Base-by-base conservation (phyloP, 2,329 filamentous ascomycete genomes). In the Verticillium longisporum region DNA sequence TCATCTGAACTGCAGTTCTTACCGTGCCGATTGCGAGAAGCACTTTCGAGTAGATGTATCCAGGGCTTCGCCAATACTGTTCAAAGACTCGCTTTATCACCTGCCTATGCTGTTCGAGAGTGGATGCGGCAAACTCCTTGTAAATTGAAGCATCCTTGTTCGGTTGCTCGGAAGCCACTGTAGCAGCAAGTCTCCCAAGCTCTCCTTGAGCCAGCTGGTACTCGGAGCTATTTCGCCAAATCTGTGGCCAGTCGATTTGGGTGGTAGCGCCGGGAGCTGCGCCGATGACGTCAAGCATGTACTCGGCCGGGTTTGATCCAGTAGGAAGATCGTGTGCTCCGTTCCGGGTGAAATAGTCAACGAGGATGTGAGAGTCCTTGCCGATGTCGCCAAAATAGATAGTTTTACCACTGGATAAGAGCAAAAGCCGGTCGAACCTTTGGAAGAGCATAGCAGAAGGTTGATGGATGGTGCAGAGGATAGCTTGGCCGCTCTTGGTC, bases 11-110 rank as follows among this genome's bases (percentile, higher is more conserved):
- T n/a, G n/a, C n/a, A n/a, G n/a, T n/a, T n/a, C n/a, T n/a, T n/a
- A 65, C 70, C 15, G 69, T 64, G 26, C 79, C 69, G 34, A 81
- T 74, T 64, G 82, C 85, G 26, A 91, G 82, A 1, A 80, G 1
- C 82, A 67, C 74, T 92, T 92, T 60, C 86, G 84, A n/a, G 74
- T 89, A 91, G 68, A 93, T 87, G 74, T 92, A 93, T 1, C 83
- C 80, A 0, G 90, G 90, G 1, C 83, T 90, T 58, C 90, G 84
- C 89, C 90, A 93, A 77, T 91, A 91, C 71, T 92, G 89, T 68
- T 89, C 80, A 73, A 91, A 91, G 14, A 91, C 85, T 63, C 89
- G 87, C 54, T 78, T 70, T 9, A 82, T 81, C 41, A 88, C 86
- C 63, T 86, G 78, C 53, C 74, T 76, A 9, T 91, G 72, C 68